Conservation (phyloP, 2,329 filamentous ascomycete species). For the Colletotrichum acutatum region DNA sequence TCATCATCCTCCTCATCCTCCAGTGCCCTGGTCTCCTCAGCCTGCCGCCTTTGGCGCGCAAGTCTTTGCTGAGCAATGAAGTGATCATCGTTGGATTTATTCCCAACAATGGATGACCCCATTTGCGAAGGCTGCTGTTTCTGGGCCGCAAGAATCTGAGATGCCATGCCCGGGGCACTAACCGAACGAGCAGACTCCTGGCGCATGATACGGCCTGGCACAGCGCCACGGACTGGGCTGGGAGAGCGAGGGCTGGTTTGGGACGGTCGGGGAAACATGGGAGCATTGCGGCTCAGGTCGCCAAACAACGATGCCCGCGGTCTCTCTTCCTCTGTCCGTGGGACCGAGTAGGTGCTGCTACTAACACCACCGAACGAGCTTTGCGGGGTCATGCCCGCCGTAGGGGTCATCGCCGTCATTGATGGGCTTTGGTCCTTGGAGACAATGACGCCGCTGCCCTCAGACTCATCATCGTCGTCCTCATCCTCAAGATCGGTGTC, state of each 20-base stretch:
- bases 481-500: constrained; percentile 51
- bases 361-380: constrained; percentile 67
- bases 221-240: constrained; percentile 72
- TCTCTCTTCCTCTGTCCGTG: constrained; percentile 56
- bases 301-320: constrained; percentile 62
- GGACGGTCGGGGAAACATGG: constrained; percentile 65
- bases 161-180: constrained; percentile 69
- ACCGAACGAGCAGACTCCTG: constrained; percentile 66
- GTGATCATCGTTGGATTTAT: constrained; percentile 55
- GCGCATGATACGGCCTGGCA: constrained; percentile 61
- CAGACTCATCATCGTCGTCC: constrained; percentile 60
- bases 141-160: constrained; percentile 59
- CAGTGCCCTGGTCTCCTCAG: constrained; percentile 66
- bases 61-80: constrained; percentile 63
- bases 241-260: constrained; percentile 75
- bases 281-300: constrained; percentile 61
- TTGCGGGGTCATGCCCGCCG: constrained; percentile 65
- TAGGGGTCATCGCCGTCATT: constrained; percentile 55
- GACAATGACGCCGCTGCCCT: constrained; percentile 73
- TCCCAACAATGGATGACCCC: constrained; percentile 52
- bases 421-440: constrained; percentile 71
- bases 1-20: constrained; percentile 77
- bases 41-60: constrained; percentile 64
- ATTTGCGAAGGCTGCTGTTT: constrained; percentile 50
- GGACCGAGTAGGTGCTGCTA: constrained; percentile 59